Base-by-base conservation (phyloP, 805 yeast genomes). In the Barnettozyma siamensis region DNA sequence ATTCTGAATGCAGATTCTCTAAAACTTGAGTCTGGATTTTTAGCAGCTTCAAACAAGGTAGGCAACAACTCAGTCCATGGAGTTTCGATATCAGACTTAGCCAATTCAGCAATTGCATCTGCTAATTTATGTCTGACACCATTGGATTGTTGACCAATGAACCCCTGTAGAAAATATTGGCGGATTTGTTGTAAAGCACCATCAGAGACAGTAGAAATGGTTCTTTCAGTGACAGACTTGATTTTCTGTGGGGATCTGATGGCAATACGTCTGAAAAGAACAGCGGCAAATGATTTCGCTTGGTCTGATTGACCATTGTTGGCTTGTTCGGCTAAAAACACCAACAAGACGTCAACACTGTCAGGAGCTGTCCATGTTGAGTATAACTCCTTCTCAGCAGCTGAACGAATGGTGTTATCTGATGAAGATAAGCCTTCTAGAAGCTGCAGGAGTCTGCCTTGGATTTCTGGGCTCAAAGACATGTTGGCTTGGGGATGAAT, bases 1-100 rank as follows among this genome's bases (percentile, higher is more conserved):
- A 93, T 86, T 64, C 99, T 78, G 66, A 85, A 93, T 13, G 95
- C 85, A 2, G 95, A 83, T 60, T 91, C 98, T 57, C 96, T 78
- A 48, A 85, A 78, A 42, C 80, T 75, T 13, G 82, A 69, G 54
- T 83, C 83, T 27, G 57, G 58, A 51, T 60, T 63, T 40, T 70
- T 66, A 16, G 80, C 66, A 10, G 93, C 88, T 51, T 75, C 77
- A 47, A 87, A 75, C 31, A 91, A 67, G 1, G 88, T 78, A 39
- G 85, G 88, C 30, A 88, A 64, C 37, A 84, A 73, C 32, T 86
- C 89, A 13, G 81, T 76, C 99, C 99, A 91, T 5, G 69, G 62
- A 5, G 71, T 72, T 18, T 68, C 69, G 35, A 68, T 60, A 12
- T 76, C 80, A 44, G 78, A 83, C 54, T 81, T 80, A 2, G 96